phyloP scores from a whole-genome alignment of 306 rosid species.

The Macrotyloma uniflorum region DNA sequence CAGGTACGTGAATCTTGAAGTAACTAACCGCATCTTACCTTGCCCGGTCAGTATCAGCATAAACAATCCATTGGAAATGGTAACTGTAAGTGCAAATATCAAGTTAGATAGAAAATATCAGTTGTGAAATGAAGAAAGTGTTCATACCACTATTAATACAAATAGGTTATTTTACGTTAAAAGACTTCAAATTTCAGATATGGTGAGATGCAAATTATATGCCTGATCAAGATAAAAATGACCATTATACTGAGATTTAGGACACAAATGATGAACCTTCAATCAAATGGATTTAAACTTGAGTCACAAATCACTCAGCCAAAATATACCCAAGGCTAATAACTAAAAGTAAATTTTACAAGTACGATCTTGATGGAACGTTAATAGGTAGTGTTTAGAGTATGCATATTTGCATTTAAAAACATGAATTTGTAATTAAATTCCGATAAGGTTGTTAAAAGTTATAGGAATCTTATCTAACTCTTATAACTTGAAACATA shows the following conservation, averaged over 20 bases:
- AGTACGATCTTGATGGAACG: neutral
- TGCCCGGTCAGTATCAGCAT: conserved; percentile 86
- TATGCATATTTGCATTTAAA: neutral
- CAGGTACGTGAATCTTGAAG: neutral
- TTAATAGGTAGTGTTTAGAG: neutral
- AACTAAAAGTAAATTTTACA: neutral
- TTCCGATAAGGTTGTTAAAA: too few species aligned
- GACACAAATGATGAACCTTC: neutral
- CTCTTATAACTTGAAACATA: too few species aligned
- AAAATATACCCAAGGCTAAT: conserved; percentile 12
- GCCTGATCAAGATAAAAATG: conserved; percentile 4
- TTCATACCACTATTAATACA: neutral
- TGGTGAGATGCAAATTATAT: neutral
- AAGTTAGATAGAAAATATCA: conserved; percentile 16
- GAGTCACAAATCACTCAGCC: conserved; percentile 3
- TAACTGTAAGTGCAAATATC: conserved; percentile 53
- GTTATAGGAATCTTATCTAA: too few species aligned
- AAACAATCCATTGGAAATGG: conserved; percentile 93
- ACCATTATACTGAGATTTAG: neutral
- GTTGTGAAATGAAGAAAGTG: conserved; percentile 26
- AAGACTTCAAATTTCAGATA: neutral
- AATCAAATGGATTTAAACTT: conserved; percentile 24
- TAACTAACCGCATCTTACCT: conserved; percentile 50
- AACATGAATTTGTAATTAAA: neutral
- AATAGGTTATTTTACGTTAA: neutral